These are phyloP conservation scores for Piedraia hortae DNA, from an alignment of 2,329 filamentous ascomycete genomes.

Conservation along the genomic window DNA sequence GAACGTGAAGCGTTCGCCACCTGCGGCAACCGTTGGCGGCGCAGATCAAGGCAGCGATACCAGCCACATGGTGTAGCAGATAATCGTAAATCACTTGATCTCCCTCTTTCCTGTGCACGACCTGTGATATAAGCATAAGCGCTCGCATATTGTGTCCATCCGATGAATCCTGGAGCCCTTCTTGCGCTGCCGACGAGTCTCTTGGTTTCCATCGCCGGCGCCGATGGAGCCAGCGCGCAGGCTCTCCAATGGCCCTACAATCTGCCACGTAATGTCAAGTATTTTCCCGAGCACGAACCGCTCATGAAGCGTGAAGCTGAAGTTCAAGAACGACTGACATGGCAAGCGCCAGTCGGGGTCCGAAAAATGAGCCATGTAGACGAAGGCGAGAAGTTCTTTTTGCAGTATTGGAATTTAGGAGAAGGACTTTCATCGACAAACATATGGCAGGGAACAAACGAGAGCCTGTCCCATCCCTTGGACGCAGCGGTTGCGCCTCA, in stretches of 20 bases:
- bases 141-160: too few species aligned
- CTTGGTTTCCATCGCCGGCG: constrained; percentile 4
- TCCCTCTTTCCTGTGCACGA: neutral
- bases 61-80: too few species aligned
- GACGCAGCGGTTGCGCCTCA: too few species aligned
- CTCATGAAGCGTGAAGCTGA: constrained; percentile 16
- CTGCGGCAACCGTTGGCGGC: too few species aligned
- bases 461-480: too few species aligned
- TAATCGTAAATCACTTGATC: too few species aligned
- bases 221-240: constrained; percentile 4
- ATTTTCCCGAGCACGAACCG: constrained; percentile 21
- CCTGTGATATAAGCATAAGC: too few species aligned
- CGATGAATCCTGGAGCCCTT: constrained; percentile 1
- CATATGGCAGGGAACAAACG: too few species aligned
- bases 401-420: constrained; percentile 32
- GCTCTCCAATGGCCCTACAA: constrained; percentile 20
- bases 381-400: constrained; percentile 44
- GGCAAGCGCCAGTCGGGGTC: constrained; percentile 29
- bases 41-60: too few species aligned
- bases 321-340: constrained; percentile 14
- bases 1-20: too few species aligned
- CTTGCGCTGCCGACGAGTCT: constrained; percentile 8
- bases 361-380: constrained; percentile 44
- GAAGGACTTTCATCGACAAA: too few species aligned
- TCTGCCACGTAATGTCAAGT: constrained; percentile 18